Base-by-base conservation (phyloP, 345 rosid species). In the Balakata baccata region DNA sequence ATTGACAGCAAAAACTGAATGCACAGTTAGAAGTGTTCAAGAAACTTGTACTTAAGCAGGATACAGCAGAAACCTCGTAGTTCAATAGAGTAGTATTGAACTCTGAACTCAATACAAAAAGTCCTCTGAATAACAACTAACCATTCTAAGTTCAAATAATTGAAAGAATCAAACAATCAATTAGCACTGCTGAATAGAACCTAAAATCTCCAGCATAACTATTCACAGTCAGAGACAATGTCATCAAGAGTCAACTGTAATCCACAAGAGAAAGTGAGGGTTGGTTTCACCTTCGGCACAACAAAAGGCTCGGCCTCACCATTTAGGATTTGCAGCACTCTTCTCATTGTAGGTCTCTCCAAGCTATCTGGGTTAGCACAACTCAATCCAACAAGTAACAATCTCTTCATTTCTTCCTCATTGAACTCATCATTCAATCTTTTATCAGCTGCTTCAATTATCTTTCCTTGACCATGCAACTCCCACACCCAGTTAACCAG, bases 401-500 rank as follows among this genome's bases (percentile, higher is more conserved):
- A 88, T 82, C 82, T 95, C 89, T 72, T 89, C 97, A 91, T 92
- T 77, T 89, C 96, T 49, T 80, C 93, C 57, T 80, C 89, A 13
- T 83, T 64, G 22, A 86, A 87, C 70, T 83, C 89, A 13, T 89
- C 94, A 77, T 85, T 87, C 81, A 92, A 73, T 77, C 89, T 85
- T 71, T 47, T 67, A 78, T 95, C 99, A 8, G 89, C 96, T 38
- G 96, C 94, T 68, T 92, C 96, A 51, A 85, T 63, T 56, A 92
- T 83, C 75, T 79, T 88, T 68, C 98, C 99, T 60, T 89, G 87
- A 38, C 89, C 80, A 49, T 89, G 77, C 68, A 90, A 73, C 50
- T 83, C 85, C 99, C 99, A 92, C 16, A 91, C 97, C 97, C 94
- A 95, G 58, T 92, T 96, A 58, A 95, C 98, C 85, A 95, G 75